Evolutionary conservation across 306 rosid genomes (phyloP), one percentile per base, ranked within the genome.

Genomic region (Vigna nakashimae): DNA sequence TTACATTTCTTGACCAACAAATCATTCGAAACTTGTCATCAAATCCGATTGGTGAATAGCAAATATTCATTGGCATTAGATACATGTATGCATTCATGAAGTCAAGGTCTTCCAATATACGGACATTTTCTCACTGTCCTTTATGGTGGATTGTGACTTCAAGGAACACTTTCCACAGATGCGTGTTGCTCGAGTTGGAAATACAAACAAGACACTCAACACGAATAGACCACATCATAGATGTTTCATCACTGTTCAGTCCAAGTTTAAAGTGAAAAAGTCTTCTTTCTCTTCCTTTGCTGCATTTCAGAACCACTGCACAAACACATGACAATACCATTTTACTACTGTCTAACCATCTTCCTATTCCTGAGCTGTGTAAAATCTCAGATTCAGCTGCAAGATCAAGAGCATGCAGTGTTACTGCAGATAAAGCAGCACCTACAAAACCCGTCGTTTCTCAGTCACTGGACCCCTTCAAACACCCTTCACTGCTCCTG

Each of bases 401-500:
- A 81, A 28, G 75, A 78, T 55, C 73, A 79, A 79, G 98, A 93
- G 65, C 90, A 75, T 57, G 80, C 51, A 38, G 69, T 83, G 79
- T 84, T 93, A 0, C 26, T 93, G 20, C 83, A 70, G 24, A 52
- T 89, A 16, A 88, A 89, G 64, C 77, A 75, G 8, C 75, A 82
- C 71, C 74, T 89, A 66, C 10, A 84, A 17, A 74, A 89, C 30
- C 89, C 92, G 5, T 62, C 84, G 0, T 73, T 52, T 1, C 79
- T 91, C 26, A 67, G 66, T 64, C 86, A 81, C 8, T 91, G 97
- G 98, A 86, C 74, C 7, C 34, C 52, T n/a, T 84, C 91, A 46
- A 81, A 85, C 78, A 15, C 80, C 11, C 77, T 86, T 12, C 88
- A 88, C 28, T 93, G 97, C 66, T n/a, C 74, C 40, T 93, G 90